Conservation (phyloP, 139 green algal species). For the Chlamydomonas sphaeroides region DNA sequence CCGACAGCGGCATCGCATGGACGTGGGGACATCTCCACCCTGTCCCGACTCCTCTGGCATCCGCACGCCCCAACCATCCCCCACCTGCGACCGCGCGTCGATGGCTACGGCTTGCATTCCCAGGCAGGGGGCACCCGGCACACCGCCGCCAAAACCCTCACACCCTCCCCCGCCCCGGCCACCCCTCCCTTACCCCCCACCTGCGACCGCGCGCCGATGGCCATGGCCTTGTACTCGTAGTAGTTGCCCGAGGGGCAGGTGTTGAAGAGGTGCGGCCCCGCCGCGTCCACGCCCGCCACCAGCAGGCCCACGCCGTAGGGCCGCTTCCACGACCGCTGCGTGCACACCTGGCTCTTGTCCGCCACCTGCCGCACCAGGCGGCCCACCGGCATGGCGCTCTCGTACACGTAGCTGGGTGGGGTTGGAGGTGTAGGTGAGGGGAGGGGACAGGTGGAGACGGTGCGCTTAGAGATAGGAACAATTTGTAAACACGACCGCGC, state of each 20-base stretch:
- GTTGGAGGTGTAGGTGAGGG: no score
- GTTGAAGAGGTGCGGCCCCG: slow-evolving; percentile 88
- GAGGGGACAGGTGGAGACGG: no score
- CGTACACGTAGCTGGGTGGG: slow-evolving; percentile 96
- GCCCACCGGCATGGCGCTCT: slow-evolving; percentile 86
- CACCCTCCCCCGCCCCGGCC: no score
- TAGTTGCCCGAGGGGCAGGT: slow-evolving; percentile 96
- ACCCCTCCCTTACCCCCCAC: slow-evolving; percentile 45
- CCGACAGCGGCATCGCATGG: no score
- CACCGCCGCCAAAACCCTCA: no score
- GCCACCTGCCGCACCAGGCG: slow-evolving; percentile 91
- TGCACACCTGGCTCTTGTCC: slow-evolving; percentile 92
- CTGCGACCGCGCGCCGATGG: slow-evolving; percentile 95
- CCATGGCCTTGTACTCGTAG: slow-evolving; percentile 97
- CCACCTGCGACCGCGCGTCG: slow-evolving; percentile 90
- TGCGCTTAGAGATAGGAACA: no score
- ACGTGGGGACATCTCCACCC: no score
- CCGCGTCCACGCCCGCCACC: slow-evolving; percentile 85
- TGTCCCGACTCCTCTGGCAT: no score
- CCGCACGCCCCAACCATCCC: background rate
- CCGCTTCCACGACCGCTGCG: slow-evolving; percentile 92
- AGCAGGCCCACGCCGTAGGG: slow-evolving; percentile 97
- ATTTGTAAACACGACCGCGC: no score
- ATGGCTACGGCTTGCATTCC: slow-evolving; percentile 97
- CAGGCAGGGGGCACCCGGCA: no score